Base-by-base conservation (phyloP, 257 asterid genomes). In the Nyctanthes arbortristis region DNA sequence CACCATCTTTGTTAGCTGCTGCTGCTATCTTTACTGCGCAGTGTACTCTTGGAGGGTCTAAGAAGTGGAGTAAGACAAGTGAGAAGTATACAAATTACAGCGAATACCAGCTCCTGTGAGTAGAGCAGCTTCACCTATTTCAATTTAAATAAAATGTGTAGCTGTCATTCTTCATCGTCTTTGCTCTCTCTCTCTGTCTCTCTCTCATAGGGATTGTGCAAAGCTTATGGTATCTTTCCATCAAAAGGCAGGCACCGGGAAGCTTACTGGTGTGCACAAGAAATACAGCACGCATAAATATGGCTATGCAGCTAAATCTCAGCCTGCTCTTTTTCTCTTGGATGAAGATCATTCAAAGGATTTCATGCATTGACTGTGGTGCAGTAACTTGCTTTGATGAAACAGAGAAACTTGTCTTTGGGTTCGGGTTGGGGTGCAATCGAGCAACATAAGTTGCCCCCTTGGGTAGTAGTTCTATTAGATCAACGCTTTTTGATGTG, bases 1-100 rank as follows among this genome's bases (percentile, higher is more conserved):
- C 84, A 18, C 97, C 97, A 25, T 94, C 99, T 3, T 57, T 84
- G 33, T 60, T 94, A 67, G 99, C 99, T 16, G 97, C 97, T 10
- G 97, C 96, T 29, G 97, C 99, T 2, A 74, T 94, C 61, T 94
- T 82, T 39, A 89, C 99, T 4, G 96, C 97, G 1, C 88, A 89
- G 31, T 84, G 89, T 63, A 75, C 88, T 30, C 75, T 91, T 56
- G 70, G 34, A 29, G 93, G 96, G 10, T 27, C 43, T 24, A 82
- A 58, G 77, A 69, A 78, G 61, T 94, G 99, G 99, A 85, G 80
- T 68, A 84, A 73, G 79, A 85, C 97, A 14, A 66, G 89, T 12
- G 90, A 89, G 77, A 77, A 30, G 76, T 86, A 94, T 66, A 74
- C 90, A 2, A 73, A 65, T 65, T 89, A 91, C 79, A 73, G 75